Evolutionary conservation across 495 filamentous ascomycete species (phyloP).

Genomic region (Pyronema domesticum): DNA sequence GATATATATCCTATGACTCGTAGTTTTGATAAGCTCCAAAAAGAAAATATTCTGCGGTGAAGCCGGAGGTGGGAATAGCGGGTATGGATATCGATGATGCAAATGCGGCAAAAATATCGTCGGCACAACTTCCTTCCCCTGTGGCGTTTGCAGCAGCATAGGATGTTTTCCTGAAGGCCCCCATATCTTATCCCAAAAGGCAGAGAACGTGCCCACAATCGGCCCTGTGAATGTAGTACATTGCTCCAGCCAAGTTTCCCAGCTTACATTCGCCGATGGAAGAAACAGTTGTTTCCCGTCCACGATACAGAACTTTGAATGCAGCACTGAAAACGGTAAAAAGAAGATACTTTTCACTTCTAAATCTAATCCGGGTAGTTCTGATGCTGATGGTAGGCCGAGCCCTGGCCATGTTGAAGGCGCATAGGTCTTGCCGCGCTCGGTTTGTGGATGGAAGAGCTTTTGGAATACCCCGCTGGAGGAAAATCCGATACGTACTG

Average conservation of each 20-base stretch:
- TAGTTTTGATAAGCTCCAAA: slow-evolving; percentile 34
- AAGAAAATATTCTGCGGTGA: slow-evolving; percentile 53
- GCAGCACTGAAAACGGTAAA: slow-evolving; percentile 56
- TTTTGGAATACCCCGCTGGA: slow-evolving; percentile 50
- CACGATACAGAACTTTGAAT: slow-evolving; percentile 57
- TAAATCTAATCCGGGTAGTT: slow-evolving; percentile 42
- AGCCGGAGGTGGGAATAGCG: slow-evolving; percentile 33
- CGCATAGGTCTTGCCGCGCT: slow-evolving; percentile 38
- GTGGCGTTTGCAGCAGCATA: background rate
- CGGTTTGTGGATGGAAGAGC: slow-evolving; percentile 42
- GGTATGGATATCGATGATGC: slow-evolving; percentile 46
- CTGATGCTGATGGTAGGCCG: slow-evolving; percentile 37
- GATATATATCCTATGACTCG: slow-evolving; percentile 38
- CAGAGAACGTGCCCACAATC: slow-evolving; percentile 34
- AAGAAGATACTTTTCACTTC: slow-evolving; percentile 53
- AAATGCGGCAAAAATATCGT: slow-evolving; percentile 51
- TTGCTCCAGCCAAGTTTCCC: slow-evolving; percentile 59
- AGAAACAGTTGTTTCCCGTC: slow-evolving; percentile 43
- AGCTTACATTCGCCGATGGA: slow-evolving; percentile 58
- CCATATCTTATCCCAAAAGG: slow-evolving; percentile 45
- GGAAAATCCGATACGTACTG: slow-evolving; percentile 46
- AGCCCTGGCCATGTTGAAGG: slow-evolving; percentile 39
- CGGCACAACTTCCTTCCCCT: slow-evolving; percentile 2
- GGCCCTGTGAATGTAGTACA: slow-evolving; percentile 42
- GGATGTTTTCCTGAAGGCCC: slow-evolving; percentile 6